Evolutionary conservation across 306 rosid species (phyloP).

Genomic region (Castanea crenata): DNA sequence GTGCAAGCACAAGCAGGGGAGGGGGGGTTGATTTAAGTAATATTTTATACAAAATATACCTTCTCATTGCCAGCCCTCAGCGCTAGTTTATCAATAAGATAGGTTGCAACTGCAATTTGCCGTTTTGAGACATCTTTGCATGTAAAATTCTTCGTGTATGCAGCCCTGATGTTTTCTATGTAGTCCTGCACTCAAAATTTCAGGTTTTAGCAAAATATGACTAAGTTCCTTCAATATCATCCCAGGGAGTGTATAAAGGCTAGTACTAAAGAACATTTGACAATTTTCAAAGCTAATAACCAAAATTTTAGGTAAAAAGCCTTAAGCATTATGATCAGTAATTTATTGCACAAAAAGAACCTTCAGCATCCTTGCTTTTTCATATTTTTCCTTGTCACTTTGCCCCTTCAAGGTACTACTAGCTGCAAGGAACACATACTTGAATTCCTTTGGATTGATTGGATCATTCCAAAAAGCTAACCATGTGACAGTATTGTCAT

Average conservation of each 20-base stretch:
- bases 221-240: constrained; percentile 12
- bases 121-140: constrained; percentile 68
- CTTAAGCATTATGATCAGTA: neutral
- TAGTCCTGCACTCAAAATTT: constrained; percentile 60
- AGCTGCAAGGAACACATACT: constrained; percentile 95
- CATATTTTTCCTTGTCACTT: constrained; percentile 97
- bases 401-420: constrained; percentile 96
- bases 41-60: constrained; percentile 40
- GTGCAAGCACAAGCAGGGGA: too few relatives aligned
- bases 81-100: constrained; percentile 96
- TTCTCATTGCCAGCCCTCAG: constrained; percentile 99
- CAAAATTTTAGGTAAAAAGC: neutral
- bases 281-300: constrained; percentile 12
- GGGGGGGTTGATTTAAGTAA: neutral
- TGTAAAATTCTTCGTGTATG: constrained; percentile 80
- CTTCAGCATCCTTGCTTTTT: constrained; percentile 95
- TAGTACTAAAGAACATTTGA: neutral
- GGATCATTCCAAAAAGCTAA: constrained; percentile 95
- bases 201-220: constrained; percentile 8
- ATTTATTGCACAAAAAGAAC: constrained; percentile 33
- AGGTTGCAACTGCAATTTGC: constrained; percentile 97
- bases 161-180: constrained; percentile 77
- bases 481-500: constrained; percentile 96
- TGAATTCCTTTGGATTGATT: constrained; percentile 86
- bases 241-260: neutral